phyloP scores from a whole-genome alignment of 2,329 filamentous ascomycete species.

The Blastomyces gilchristii region DNA sequence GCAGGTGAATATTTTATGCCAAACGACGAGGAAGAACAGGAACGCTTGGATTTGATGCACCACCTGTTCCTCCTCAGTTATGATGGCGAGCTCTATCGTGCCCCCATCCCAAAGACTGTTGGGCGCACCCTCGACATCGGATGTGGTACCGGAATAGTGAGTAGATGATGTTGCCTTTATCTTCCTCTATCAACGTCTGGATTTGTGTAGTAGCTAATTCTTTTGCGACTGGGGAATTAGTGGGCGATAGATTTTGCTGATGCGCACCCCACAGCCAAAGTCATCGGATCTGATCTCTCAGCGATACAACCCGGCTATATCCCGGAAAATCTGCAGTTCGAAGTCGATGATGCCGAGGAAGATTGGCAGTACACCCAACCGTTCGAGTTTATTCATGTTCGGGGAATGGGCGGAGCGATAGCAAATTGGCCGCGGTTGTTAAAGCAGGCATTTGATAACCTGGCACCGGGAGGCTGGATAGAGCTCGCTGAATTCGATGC shows the following conservation, averaged over 20 bases:
- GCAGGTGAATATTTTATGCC: slow-evolving; percentile 34
- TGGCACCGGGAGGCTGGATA: slow-evolving; percentile 24
- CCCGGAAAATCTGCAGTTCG: slow-evolving; percentile 42
- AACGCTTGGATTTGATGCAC: slow-evolving; percentile 33
- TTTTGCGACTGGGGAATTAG: slow-evolving; percentile 5
- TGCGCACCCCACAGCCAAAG: slow-evolving; percentile 26
- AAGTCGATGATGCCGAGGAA: slow-evolving; percentile 36
- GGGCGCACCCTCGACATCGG: slow-evolving; percentile 37
- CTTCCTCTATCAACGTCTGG: background rate
- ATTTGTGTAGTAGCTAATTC: background rate
- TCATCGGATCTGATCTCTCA: slow-evolving; percentile 29
- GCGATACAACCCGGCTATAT: slow-evolving; percentile 33
- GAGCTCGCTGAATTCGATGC: slow-evolving; percentile 24
- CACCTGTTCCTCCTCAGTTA: slow-evolving; percentile 30
- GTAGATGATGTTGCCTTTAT: slow-evolving; percentile 7
- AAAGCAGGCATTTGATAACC: slow-evolving; percentile 19
- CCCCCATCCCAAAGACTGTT: slow-evolving; percentile 26
- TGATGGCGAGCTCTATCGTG: slow-evolving; percentile 30
- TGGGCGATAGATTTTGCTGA: slow-evolving; percentile 41
- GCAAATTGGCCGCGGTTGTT: slow-evolving; percentile 22
- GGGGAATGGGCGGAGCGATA: slow-evolving; percentile 30
- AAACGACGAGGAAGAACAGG: slow-evolving; percentile 38
- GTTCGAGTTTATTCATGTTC: slow-evolving; percentile 34
- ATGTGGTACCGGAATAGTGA: slow-evolving; percentile 39
- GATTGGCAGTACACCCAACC: slow-evolving; percentile 30